Percentiles rank a stretch among this genome's conserved stretches.
These are phyloP conservation scores for Massariosphaeria phaeospora DNA, from an alignment of 495 filamentous ascomycete genomes.

Conservation along the genomic window DNA sequence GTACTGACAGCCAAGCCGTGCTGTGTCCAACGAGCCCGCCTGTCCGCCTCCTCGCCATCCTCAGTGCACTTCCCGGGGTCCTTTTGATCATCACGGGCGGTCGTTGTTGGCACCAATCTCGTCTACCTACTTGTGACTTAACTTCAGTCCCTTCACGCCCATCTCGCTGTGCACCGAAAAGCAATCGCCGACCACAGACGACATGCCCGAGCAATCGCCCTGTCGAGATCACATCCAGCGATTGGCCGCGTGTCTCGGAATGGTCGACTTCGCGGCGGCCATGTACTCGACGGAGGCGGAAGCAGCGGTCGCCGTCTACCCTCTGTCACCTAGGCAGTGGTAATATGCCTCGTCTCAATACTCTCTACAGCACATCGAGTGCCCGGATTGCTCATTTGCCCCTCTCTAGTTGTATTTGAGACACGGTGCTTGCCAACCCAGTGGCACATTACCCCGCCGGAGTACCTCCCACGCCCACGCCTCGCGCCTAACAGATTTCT, in stretches of 20 bases:
- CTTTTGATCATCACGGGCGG: not conserved
- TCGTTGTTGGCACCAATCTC: not conserved
- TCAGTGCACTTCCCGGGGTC: not conserved
- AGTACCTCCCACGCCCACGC: not conserved
- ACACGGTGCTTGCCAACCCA: not conserved
- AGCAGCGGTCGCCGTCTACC: not conserved
- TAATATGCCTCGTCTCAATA: not conserved
- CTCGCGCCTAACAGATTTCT: not conserved
- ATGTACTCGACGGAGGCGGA: not conserved
- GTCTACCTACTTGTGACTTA: not conserved
- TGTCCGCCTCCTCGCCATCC: not conserved
- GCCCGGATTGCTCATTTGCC: not conserved
- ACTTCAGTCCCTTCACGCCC: not conserved
- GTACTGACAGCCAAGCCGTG: not conserved
- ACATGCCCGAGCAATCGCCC: not conserved
- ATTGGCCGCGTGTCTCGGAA: too few relatives aligned
- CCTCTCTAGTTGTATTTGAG: not conserved
- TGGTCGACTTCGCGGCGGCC: too few relatives aligned
- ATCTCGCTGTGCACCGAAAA: conserved; percentile 1
- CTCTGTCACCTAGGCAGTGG: not conserved
- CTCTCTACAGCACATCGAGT: conserved; percentile 5
- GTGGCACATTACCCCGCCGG: not conserved
- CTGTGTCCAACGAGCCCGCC: too few relatives aligned
- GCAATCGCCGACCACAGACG: not conserved
- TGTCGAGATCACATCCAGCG: not conserved